Evolutionary conservation across 1,139 yeast genomes (phyloP).

Genomic region (Kurtzmaniella quercitrusa): DNA sequence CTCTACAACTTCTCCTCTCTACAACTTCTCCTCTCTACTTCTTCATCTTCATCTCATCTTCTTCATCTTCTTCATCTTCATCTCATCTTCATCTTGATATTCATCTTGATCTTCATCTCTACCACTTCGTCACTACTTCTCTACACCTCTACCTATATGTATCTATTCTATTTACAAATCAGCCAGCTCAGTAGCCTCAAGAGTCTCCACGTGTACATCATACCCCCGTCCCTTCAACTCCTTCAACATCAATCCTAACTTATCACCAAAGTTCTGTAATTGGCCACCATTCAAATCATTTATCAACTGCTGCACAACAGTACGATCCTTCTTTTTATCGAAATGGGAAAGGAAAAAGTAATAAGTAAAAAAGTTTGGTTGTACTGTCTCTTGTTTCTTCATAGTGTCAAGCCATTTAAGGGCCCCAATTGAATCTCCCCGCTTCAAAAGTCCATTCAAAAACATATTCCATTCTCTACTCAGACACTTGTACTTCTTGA

Average conservation of each 20-base stretch:
- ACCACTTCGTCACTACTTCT: too few species aligned
- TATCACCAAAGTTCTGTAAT: slow-evolving; percentile 33
- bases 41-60: too few species aligned
- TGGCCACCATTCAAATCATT: slow-evolving; percentile 26
- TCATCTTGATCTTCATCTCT: too few species aligned
- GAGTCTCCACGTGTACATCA: slow-evolving; percentile 5
- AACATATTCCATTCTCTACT: slow-evolving; percentile 58
- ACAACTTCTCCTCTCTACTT: too few species aligned
- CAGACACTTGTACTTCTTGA: slow-evolving; percentile 24
- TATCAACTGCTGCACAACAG: slow-evolving; percentile 33
- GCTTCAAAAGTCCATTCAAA: slow-evolving; percentile 44
- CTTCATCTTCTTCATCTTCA: too few species aligned
- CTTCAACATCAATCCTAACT: slow-evolving; percentile 28
- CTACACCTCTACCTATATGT: too few species aligned
- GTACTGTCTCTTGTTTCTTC: slow-evolving; percentile 17
- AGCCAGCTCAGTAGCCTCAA: slow-evolving; percentile 1
- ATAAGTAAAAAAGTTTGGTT: slow-evolving; percentile 56
- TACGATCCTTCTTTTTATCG: slow-evolving; percentile 24
- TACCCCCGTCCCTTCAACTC: slow-evolving; percentile 14
- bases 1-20: too few species aligned
- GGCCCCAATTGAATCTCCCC: slow-evolving; percentile 34
- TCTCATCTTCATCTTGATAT: too few species aligned
- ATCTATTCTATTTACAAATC: slow-evolving; percentile 8
- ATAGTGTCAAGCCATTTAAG: slow-evolving; percentile 31
- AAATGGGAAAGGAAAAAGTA: slow-evolving; percentile 51